Percentiles rank a stretch among this genome's conserved stretches.
Evolutionary conservation across 345 rosid genomes (phyloP).

Genomic region (Noccaea bulbosa): DNA sequence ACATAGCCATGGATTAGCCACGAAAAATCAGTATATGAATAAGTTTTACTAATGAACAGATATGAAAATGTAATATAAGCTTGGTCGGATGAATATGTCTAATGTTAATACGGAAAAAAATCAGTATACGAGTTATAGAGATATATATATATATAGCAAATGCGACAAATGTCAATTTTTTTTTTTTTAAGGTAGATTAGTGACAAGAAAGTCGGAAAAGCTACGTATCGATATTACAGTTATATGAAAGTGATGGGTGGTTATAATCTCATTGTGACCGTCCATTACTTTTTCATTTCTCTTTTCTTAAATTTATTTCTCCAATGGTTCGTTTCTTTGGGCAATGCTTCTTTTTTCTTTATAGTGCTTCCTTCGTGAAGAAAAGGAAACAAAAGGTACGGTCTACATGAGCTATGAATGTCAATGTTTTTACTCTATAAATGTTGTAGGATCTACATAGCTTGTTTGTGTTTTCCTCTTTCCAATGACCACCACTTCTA

Average conservation of each 20-base stretch:
- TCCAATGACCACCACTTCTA: slow-evolving; percentile 2
- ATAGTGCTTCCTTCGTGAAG: slow-evolving; percentile 17
- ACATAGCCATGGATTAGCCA: too few relatives aligned
- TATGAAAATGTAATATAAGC: neutral
- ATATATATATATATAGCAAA: neutral
- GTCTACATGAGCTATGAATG: slow-evolving; percentile 23
- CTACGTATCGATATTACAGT: slow-evolving; percentile 25
- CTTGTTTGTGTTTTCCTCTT: slow-evolving; percentile 26
- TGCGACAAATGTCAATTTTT: slow-evolving; percentile 31
- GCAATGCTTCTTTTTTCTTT: slow-evolving; percentile 23
- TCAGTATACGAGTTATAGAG: neutral
- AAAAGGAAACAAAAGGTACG: slow-evolving; percentile 36
- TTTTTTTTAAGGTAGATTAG: neutral
- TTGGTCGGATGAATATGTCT: neutral
- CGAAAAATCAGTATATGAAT: too few relatives aligned
- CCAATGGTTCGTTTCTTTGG: slow-evolving; percentile 11
- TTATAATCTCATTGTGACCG: slow-evolving; percentile 37
- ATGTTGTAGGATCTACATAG: slow-evolving; percentile 33
- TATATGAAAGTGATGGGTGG: slow-evolving; percentile 39
- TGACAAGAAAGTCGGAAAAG: slow-evolving; percentile 15
- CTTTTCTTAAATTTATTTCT: neutral
- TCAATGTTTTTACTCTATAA: slow-evolving; percentile 19
- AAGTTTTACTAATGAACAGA: neutral
- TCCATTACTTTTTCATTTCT: slow-evolving; percentile 16
- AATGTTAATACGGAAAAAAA: neutral